Percentiles rank a stretch among this genome's conserved stretches.
These are phyloP conservation scores for Scopulariopsis brevicaulis DNA, from an alignment of 2,329 filamentous ascomycete species.

Conservation along the genomic window DNA sequence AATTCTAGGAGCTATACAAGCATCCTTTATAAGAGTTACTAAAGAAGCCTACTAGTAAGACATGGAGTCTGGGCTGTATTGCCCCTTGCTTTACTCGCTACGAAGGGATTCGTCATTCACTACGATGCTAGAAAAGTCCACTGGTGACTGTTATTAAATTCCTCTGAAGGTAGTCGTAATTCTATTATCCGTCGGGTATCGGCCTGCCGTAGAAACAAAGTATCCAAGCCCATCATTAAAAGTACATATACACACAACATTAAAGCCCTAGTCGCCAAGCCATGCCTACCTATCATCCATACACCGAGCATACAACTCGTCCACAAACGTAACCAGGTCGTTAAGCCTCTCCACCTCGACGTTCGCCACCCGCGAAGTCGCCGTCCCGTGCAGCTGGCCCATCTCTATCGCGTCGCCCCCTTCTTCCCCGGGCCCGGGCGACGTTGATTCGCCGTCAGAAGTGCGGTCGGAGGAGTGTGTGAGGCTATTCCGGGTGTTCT, in stretches of 20 bases:
- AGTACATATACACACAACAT: not conserved
- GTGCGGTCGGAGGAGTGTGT: not conserved
- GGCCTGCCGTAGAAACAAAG: not conserved
- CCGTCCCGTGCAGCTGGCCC: constrained; percentile 10
- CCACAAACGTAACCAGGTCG: constrained; percentile 28
- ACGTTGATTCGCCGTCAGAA: not conserved
- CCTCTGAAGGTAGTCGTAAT: not conserved
- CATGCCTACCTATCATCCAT: constrained; percentile 3
- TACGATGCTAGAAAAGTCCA: no score
- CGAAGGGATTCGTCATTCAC: no score
- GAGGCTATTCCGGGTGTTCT: constrained; percentile 6
- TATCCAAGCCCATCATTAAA: not conserved
- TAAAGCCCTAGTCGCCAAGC: not conserved
- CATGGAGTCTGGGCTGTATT: no score
- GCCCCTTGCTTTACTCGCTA: no score
- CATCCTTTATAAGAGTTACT: no score
- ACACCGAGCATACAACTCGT: constrained; percentile 25
- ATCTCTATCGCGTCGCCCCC: constrained; percentile 4
- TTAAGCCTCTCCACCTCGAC: constrained; percentile 21
- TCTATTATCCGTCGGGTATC: not conserved
- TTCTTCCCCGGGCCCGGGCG: constrained; percentile 3
- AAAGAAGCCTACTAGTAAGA: no score
- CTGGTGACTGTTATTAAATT: not conserved
- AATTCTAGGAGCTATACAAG: no score
- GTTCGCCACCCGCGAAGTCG: constrained; percentile 15